Conservation (phyloP, 2,329 filamentous ascomycete genomes). For the Sordariomycetes sp. region DNA sequence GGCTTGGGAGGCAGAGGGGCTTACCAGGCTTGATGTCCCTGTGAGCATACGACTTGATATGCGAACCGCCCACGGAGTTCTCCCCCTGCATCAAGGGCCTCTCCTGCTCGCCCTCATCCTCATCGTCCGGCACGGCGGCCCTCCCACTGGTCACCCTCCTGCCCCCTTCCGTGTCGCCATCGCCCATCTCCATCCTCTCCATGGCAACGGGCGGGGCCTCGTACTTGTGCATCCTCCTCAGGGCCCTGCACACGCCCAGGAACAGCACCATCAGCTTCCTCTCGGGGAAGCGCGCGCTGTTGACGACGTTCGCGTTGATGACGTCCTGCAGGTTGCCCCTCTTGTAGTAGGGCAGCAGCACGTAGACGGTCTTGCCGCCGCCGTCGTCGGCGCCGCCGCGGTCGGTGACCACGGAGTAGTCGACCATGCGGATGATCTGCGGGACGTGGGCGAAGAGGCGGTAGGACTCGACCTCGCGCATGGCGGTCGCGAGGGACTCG, state of each 20-base stretch:
- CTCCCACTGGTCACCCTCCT: conserved; percentile 15
- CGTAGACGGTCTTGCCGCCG: conserved; percentile 82
- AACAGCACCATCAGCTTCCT: conserved; percentile 80
- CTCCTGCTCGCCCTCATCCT: conserved; percentile 65
- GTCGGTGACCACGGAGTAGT: conserved; percentile 73
- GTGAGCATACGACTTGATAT: conserved; percentile 76
- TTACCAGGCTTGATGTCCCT: conserved; percentile 93
- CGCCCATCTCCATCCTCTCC: conserved; percentile 43
- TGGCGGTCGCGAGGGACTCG: conserved; percentile 86
- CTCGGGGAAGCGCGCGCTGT: conserved; percentile 85
- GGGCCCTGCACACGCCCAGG: conserved; percentile 77
- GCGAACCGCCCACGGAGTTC: conserved; percentile 57
- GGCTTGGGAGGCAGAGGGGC: conserved; percentile 10
- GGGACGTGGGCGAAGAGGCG: conserved; percentile 72
- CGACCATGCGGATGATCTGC: conserved; percentile 78
- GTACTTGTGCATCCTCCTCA: conserved; percentile 89
- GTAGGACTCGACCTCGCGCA: conserved; percentile 97
- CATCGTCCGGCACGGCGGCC: conserved; percentile 42
- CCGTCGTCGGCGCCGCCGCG: conserved; percentile 43
- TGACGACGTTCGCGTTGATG: conserved; percentile 97
- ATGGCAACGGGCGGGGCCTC: conserved; percentile 35
- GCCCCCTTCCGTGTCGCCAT: conserved; percentile 25
- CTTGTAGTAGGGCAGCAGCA: conserved; percentile 89
- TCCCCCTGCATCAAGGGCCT: conserved; percentile 77
- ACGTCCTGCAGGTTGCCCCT: conserved; percentile 94